Percentiles rank a stretch among this genome's conserved stretches.
phyloP scores from a whole-genome alignment of 352 stramenopile genomes.

The Globisporangium uncinulatum region DNA sequence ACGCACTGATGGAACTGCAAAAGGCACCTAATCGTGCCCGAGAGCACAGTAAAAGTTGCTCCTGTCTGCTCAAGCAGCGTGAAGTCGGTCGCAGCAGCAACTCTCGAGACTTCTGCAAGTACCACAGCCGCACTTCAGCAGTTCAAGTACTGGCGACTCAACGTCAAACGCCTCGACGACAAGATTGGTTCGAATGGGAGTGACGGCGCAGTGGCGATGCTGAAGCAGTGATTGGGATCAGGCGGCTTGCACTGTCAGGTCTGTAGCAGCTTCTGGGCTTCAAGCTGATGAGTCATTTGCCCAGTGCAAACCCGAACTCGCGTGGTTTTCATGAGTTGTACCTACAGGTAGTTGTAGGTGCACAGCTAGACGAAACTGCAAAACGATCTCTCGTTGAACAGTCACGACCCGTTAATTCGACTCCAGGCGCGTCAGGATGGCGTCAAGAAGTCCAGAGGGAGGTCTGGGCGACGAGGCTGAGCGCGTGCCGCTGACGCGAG shows the following conservation, averaged over 20 bases:
- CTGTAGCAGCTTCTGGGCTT: slow-evolving; percentile 36
- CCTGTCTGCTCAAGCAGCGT: too few species aligned
- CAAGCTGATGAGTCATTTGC: not conserved
- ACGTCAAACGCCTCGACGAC: not conserved
- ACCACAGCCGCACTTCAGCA: not conserved
- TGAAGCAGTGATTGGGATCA: slow-evolving; percentile 16
- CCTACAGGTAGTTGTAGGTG: too few species aligned
- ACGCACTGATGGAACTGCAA: too few species aligned
- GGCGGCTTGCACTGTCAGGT: slow-evolving; percentile 19
- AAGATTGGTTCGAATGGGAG: slow-evolving; percentile 13
- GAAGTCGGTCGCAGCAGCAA: not conserved
- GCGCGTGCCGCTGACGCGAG: slow-evolving; percentile 18
- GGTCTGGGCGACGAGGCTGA: slow-evolving; percentile 15
- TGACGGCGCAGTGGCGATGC: slow-evolving; percentile 12
- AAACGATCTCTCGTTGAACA: too few species aligned
- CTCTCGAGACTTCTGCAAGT: not conserved
- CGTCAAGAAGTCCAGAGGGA: slow-evolving; percentile 7
- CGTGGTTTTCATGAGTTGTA: too few species aligned
- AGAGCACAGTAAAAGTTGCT: too few species aligned
- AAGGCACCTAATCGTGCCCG: too few species aligned
- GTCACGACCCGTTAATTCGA: slow-evolving; percentile 33
- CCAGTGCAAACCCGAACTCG: not conserved
- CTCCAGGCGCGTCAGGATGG: slow-evolving; percentile 10
- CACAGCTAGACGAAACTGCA: too few species aligned
- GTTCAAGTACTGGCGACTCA: not conserved